Evolutionary conservation across 768 basidiomycete species (phyloP).

Genomic region (Candolleomyces aberdarensis): DNA sequence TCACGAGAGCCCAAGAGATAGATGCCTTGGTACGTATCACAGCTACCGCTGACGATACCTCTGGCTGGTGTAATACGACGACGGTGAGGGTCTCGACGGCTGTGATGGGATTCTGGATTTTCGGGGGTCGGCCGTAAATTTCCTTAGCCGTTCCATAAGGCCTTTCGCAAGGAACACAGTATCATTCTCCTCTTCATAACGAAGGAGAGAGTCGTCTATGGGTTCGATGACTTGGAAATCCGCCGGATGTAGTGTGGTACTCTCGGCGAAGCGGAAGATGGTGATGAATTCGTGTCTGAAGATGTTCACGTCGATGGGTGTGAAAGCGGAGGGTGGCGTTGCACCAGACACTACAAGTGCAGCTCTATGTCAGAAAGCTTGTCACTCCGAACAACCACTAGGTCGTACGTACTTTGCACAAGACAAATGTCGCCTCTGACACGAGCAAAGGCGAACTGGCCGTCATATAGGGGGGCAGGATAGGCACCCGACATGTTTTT

Average conservation of each 20-base stretch:
- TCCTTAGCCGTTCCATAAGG: constrained; percentile 41
- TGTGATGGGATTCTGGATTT: constrained; percentile 16
- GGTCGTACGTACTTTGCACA: constrained; percentile 60
- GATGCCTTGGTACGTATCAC: too few relatives aligned
- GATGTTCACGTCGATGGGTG: constrained; percentile 48
- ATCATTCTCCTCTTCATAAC: constrained; percentile 57
- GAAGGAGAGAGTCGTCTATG: constrained; percentile 44
- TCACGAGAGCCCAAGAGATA: too few relatives aligned
- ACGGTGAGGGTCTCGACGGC: constrained; percentile 9
- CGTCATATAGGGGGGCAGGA: constrained; percentile 17
- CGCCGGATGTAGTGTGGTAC: constrained; percentile 43
- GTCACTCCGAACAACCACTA: constrained; percentile 1
- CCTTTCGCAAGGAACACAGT: constrained; percentile 58
- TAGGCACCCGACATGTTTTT: constrained; percentile 27
- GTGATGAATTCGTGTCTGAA: constrained; percentile 62
- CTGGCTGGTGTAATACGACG: constrained; percentile 14
- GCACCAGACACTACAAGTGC: constrained; percentile 31
- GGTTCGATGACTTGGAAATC: constrained; percentile 51
- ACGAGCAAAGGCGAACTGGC: constrained; percentile 57
- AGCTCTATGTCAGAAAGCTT: constrained; percentile 1
- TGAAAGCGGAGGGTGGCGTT: constrained; percentile 41
- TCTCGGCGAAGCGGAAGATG: constrained; percentile 55
- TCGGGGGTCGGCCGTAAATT: constrained; percentile 29
- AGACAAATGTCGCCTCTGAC: constrained; percentile 51
- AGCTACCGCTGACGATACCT: constrained; percentile 17